Evolutionary conservation across 2,329 filamentous ascomycete species (phyloP).

Genomic region (Cladosporium velox): DNA sequence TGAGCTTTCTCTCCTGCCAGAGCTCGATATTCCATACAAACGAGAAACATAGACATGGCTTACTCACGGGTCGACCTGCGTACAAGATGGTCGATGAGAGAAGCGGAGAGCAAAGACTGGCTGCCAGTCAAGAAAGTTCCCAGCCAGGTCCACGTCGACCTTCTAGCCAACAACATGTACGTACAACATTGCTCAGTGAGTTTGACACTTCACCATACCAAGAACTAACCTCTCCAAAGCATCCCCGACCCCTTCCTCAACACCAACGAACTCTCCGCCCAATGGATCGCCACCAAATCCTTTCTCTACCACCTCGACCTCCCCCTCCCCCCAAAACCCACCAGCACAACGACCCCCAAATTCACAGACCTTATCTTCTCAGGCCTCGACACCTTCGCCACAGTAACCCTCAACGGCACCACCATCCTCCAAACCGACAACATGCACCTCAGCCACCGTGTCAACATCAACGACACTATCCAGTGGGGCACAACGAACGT

Average conservation of each 20-base stretch:
- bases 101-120: background rate
- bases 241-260: conserved; percentile 54
- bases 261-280: conserved; percentile 51
- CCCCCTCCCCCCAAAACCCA: background rate
- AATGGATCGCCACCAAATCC: conserved; percentile 52
- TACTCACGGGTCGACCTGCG: background rate
- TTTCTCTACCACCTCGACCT: conserved; percentile 51
- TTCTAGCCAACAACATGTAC: background rate
- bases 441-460: conserved; percentile 57
- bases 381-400: background rate
- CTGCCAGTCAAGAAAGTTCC: background rate
- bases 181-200: background rate
- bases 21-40: background rate
- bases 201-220: too few relatives aligned
- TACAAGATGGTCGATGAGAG: background rate
- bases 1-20: background rate
- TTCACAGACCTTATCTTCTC: background rate
- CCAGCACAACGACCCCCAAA: background rate
- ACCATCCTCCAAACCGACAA: conserved; percentile 59
- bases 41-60: background rate
- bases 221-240: conserved; percentile 31
- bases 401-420: background rate
- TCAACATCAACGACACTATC: background rate
- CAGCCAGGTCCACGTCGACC: background rate
- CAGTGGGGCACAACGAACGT: conserved; percentile 12